A percentile compares a stretch with the other conserved stretches of the same genome.
phyloP scores from a whole-genome alignment of 306 rosid species.

The Sicyos edulis region DNA sequence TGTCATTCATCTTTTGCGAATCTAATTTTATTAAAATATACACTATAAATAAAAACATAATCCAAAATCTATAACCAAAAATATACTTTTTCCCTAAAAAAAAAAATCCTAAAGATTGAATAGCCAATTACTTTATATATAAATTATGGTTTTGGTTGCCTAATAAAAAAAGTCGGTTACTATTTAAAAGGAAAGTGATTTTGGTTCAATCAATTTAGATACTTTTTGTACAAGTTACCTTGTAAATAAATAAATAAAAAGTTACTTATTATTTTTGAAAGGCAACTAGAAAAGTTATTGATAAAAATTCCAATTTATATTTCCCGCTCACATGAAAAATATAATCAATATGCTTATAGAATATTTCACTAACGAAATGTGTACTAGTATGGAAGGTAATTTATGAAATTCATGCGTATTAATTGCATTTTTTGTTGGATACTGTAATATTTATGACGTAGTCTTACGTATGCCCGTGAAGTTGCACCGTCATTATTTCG shows the following conservation, averaged over 20 bases:
- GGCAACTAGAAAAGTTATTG: too few species aligned
- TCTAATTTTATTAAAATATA: too few species aligned
- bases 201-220: background rate
- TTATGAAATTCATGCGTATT: background rate
- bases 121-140: too few species aligned
- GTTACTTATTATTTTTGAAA: too few species aligned
- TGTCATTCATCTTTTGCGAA: too few species aligned
- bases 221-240: background rate
- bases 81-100: too few species aligned
- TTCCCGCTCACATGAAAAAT: background rate
- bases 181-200: background rate
- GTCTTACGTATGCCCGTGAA: background rate
- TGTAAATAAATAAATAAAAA: background rate
- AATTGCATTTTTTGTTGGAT: background rate
- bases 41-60: too few species aligned
- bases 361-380: background rate
- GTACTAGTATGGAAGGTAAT: background rate
- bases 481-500: background rate
- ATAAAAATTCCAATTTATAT: background rate
- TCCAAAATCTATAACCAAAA: too few species aligned
- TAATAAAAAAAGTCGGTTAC: background rate
- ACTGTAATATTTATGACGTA: background rate
- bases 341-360: background rate
- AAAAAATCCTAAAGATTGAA: too few species aligned
- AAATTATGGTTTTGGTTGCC: background rate